Conservation (phyloP, 208 protist species). For the Leishmania tarentolae region DNA sequence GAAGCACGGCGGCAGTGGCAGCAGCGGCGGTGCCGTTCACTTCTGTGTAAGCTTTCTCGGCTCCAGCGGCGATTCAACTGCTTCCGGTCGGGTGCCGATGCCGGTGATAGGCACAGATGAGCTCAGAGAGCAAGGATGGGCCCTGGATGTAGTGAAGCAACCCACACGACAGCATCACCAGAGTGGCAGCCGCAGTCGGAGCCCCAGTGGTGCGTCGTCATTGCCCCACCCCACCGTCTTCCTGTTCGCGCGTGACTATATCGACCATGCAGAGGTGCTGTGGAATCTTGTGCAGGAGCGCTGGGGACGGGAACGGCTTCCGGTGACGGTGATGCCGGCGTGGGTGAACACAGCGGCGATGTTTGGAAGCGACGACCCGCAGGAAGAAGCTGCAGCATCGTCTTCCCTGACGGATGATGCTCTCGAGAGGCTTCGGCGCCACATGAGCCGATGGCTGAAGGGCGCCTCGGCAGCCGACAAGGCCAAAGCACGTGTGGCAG, state of each 20-base stretch:
- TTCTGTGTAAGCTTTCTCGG: neutral
- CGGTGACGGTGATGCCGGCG: slow-evolving; percentile 21
- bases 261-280: slow-evolving; percentile 16
- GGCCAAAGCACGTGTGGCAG: slow-evolving; percentile 16
- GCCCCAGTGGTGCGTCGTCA: neutral
- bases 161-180: neutral
- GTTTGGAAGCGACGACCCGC: neutral
- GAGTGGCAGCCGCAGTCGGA: neutral
- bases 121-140: slow-evolving; percentile 13
- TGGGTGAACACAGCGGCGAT: slow-evolving; percentile 19
- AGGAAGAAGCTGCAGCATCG: neutral
- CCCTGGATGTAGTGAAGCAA: neutral
- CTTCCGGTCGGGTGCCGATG: neutral
- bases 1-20: neutral
- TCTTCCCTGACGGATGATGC: slow-evolving; percentile 9
- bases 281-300: slow-evolving; percentile 21
- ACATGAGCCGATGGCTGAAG: slow-evolving; percentile 19
- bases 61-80: slow-evolving; percentile 3
- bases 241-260: slow-evolving; percentile 33
- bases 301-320: slow-evolving; percentile 24
- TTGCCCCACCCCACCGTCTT: slow-evolving; percentile 29
- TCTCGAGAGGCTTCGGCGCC: slow-evolving; percentile 13
- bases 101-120: slow-evolving; percentile 8
- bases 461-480: slow-evolving; percentile 23
- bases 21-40: neutral